Percentiles rank a stretch among this genome's conserved stretches.
These are phyloP conservation scores for Pinus taeda DNA, from an alignment of 75 land plant species.

Conservation along the genomic window DNA sequence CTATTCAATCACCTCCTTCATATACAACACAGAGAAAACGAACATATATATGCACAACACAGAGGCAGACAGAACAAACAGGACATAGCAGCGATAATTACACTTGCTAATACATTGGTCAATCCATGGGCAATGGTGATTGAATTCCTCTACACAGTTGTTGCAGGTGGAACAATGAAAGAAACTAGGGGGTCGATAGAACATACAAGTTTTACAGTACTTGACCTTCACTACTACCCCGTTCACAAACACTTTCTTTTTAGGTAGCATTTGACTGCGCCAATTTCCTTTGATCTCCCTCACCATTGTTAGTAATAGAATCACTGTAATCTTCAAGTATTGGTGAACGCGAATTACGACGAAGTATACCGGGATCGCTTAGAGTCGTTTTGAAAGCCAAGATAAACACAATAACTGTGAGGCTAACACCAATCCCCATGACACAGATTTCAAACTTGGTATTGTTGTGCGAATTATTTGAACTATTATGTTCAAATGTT, in stretches of 20 bases:
- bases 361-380: slow-evolving; percentile 68
- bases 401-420: slow-evolving; percentile 17
- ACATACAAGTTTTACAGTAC: slow-evolving; percentile 72
- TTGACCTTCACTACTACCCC: slow-evolving; percentile 56
- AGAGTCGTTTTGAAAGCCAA: slow-evolving; percentile 42
- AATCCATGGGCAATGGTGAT: slow-evolving; percentile 86
- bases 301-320: slow-evolving; percentile 17
- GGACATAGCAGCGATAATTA: slow-evolving; percentile 16
- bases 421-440: slow-evolving; percentile 7
- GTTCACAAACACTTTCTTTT: slow-evolving; percentile 59
- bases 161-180: slow-evolving; percentile 51
- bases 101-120: slow-evolving; percentile 71
- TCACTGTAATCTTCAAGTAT: slow-evolving; percentile 26
- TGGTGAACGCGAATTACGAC: slow-evolving; percentile 41
- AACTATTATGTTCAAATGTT: not conserved
- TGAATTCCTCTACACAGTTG: slow-evolving; percentile 69
- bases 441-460: slow-evolving; percentile 4
- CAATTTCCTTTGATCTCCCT: slow-evolving; percentile 13
- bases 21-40: slow-evolving; percentile 9
- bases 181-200: slow-evolving; percentile 63
- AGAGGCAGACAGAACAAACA: slow-evolving; percentile 20
- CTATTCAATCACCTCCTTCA: slow-evolving; percentile 1
- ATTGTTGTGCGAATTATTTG: not conserved
- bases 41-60: slow-evolving; percentile 19
- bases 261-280: slow-evolving; percentile 30